Conservation (phyloP, 192 early-diverging fungal genomes). For the Podila minutissima region DNA sequence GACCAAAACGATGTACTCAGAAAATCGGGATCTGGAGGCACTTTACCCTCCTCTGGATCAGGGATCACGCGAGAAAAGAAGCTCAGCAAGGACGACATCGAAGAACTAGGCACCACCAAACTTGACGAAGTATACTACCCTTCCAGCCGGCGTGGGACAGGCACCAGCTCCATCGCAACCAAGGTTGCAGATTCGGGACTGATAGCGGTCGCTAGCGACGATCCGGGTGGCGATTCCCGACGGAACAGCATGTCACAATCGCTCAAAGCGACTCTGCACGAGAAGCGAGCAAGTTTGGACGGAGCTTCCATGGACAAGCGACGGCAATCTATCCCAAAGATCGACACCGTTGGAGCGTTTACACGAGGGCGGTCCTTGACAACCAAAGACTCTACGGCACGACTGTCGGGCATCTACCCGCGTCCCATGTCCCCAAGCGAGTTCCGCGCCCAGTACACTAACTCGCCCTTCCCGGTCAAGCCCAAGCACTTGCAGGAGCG, state of each 20-base stretch:
- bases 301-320: not conserved
- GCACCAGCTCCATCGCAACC: not conserved
- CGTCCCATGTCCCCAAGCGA: slow-evolving; percentile 40
- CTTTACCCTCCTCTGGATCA: not conserved
- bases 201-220: not conserved
- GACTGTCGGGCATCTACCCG: not conserved
- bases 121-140: not conserved
- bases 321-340: not conserved
- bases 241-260: not conserved
- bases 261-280: not conserved
- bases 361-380: not conserved
- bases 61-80: not conserved
- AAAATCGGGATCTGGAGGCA: not conserved
- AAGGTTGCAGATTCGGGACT: not conserved
- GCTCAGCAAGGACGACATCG: not conserved
- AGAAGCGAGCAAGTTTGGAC: not conserved
- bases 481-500: slow-evolving; percentile 13
- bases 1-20: not conserved
- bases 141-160: not conserved
- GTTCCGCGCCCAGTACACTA: slow-evolving; percentile 40
- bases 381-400: not conserved
- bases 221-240: not conserved
- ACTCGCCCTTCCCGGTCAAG: slow-evolving; percentile 6
- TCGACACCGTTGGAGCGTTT: not conserved
- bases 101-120: not conserved